Base-by-base conservation (phyloP, 2,329 filamentous ascomycete species). In the Cordyceps sp. region DNA sequence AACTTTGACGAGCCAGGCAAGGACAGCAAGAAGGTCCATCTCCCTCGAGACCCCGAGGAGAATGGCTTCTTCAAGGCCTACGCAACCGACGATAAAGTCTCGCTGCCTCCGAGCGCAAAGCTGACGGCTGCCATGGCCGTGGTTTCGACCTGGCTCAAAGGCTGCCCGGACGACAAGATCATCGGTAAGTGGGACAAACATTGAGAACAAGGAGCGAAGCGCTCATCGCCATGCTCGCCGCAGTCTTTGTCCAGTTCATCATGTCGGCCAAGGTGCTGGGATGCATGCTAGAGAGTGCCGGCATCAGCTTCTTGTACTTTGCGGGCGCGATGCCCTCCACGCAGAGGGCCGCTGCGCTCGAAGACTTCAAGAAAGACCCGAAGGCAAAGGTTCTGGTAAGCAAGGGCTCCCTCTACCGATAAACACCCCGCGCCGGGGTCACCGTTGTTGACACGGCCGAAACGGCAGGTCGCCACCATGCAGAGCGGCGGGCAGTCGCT, bases 171-270 rank as follows among this genome's bases (percentile, higher is more conserved):
- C 0, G 55, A 60, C 42, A 60, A 59, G 37, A 55, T 56, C 4
- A 54, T 61, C 13, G 42, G 57, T 56, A 39, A 42, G 48, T 34
- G 3, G 21, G 10, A 12, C n/a, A 14, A 26, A 12, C 13, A 14
- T 12, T 27, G 26, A 15, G 26, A 7, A 27, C 12, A 18, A 29
- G 4, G 27, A 12, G 16, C 12, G 10, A 20, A n/a, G 13, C 10
- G 17, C 27, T 32, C 15, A 34, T 16, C 27, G 4, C 0, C 1
- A 0, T 2, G 13, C 0, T n/a, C n/a, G n/a, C n/a, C n/a, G n/a
- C 9, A 57, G 58, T 61, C 7, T 61, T 57, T 17, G 39, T 42
- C 0, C 41, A 52, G n/a, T 60, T 53, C 26, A 38, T 53, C 3
- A 38, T 42, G 15, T 46, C 52, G 1, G 45, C 42, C 0, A 45